A percentile compares a stretch with the other conserved stretches of the same genome.
These are phyloP conservation scores for Leccinum obscurum DNA, from an alignment of 768 basidiomycete genomes.

Conservation along the genomic window DNA sequence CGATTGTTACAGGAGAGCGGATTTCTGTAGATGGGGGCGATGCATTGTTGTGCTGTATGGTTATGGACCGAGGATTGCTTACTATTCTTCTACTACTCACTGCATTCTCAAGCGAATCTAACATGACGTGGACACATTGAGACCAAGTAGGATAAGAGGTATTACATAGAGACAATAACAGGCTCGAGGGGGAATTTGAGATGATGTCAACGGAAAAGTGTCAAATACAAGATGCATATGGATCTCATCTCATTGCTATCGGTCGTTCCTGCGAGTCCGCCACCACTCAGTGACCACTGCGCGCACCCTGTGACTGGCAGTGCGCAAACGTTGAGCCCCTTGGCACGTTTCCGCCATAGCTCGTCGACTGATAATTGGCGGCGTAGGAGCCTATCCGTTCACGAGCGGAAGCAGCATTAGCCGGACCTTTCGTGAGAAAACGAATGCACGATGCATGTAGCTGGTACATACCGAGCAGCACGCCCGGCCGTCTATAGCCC, in stretches of 20 bases:
- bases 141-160: background rate
- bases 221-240: background rate
- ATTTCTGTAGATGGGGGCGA: conserved; percentile 53
- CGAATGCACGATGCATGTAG: background rate
- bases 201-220: background rate
- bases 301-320: conserved; percentile 13
- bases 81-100: conserved; percentile 8
- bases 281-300: background rate
- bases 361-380: conserved; percentile 23
- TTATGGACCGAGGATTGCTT: conserved; percentile 18
- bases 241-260: background rate
- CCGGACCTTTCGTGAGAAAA: background rate
- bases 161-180: background rate
- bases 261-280: background rate
- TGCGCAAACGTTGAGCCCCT: conserved; percentile 11
- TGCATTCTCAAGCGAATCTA: conserved; percentile 3
- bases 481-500: background rate
- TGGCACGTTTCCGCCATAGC: conserved; percentile 16
- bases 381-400: conserved; percentile 14
- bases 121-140: background rate
- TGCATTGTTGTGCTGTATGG: conserved; percentile 23
- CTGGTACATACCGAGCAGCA: conserved; percentile 12
- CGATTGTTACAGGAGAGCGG: conserved; percentile 85
- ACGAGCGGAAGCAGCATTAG: background rate
- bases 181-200: background rate